Evolutionary conservation across 1,284 basidiomycete species (phyloP).

Genomic region (Trametes polyzona): DNA sequence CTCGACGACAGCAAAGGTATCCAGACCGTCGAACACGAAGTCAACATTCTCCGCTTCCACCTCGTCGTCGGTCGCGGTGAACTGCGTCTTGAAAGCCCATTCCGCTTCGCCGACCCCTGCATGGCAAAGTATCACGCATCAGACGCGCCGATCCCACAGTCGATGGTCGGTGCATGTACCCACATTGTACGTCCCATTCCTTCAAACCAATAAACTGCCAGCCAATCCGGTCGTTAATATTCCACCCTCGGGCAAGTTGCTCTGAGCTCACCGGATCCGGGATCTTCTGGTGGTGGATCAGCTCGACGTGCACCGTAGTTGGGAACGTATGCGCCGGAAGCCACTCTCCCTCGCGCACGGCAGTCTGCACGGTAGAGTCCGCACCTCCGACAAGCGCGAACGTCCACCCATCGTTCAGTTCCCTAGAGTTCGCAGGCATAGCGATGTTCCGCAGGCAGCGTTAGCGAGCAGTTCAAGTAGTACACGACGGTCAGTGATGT

Average conservation of each 20-base stretch:
- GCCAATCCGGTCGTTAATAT: background rate
- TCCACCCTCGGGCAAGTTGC: background rate
- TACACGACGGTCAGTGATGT: too few species aligned
- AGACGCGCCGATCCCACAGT: background rate
- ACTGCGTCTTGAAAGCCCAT: conserved; percentile 82
- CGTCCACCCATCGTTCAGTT: conserved; percentile 54
- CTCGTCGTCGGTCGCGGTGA: conserved; percentile 56
- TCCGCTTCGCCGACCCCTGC: conserved; percentile 85
- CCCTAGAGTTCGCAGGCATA: conserved; percentile 14
- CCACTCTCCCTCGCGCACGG: conserved; percentile 57
- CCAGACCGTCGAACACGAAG: conserved; percentile 85
- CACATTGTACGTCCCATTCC: conserved; percentile 91
- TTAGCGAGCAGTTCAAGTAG: background rate
- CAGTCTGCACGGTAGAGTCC: conserved; percentile 49
- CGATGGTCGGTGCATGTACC: conserved; percentile 7
- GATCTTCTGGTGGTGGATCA: conserved; percentile 71
- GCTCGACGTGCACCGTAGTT: conserved; percentile 85
- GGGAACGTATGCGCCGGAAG: conserved; percentile 65
- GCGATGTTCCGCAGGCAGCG: background rate
- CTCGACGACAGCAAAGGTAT: conserved; percentile 77
- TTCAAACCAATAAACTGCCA: conserved; percentile 70
- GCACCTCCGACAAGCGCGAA: conserved; percentile 73
- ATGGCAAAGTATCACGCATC: background rate
- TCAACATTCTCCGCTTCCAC: conserved; percentile 58
- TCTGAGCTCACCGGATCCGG: conserved; percentile 72